Evolutionary conservation across 2,329 filamentous ascomycete genomes (phyloP), one percentile per base, ranked within the genome.

Genomic region (Aspergillus novoparasiticus): DNA sequence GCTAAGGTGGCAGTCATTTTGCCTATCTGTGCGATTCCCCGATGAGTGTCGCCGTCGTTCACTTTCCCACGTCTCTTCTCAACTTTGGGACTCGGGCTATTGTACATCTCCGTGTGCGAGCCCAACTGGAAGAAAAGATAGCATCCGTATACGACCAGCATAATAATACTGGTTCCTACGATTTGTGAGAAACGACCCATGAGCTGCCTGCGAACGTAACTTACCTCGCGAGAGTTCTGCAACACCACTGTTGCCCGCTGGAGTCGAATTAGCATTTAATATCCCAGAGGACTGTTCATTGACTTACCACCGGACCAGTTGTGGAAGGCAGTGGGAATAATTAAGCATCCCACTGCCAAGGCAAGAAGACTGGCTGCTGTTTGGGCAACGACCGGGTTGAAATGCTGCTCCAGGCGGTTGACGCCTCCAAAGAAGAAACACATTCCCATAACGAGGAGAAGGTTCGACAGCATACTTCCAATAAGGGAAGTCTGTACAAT

Each of bases 401-500:
- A 98, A 77, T 87, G 89, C 76, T 97, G 94, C 75, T 96, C 91
- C 32, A 86, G 74, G 32, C 94, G 87, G 63, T 90, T 89, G 69
- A 96, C 76, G 4, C 93, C 93, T 57, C 92, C 93, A 64, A 92
- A 90, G 81, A 96, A 95, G 83, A 96, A 97, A 75, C 90, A 95
- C 88, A 94, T 96, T 61, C 93, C 94, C 83, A 97, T 82, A 58
- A 97, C 92, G 16, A 97, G 86, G 4, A 97, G 85, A 63, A 98
- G 79, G 75, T 97, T 97, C 48, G 93, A 97, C 26, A 97, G 83
- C 76, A 97, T 96, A 77, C 90, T 94, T 61, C 94, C 94, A 66
- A 97, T 92, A 32, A 98, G 83, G 0, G 94, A 97, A 0, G 94
- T 96, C 78, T 97, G 93, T 8, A 97, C 93, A 64, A 98, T 96